These are phyloP conservation scores for Stylosanthes scabra DNA, from an alignment of 331 rosid species.

Conservation along the genomic window DNA sequence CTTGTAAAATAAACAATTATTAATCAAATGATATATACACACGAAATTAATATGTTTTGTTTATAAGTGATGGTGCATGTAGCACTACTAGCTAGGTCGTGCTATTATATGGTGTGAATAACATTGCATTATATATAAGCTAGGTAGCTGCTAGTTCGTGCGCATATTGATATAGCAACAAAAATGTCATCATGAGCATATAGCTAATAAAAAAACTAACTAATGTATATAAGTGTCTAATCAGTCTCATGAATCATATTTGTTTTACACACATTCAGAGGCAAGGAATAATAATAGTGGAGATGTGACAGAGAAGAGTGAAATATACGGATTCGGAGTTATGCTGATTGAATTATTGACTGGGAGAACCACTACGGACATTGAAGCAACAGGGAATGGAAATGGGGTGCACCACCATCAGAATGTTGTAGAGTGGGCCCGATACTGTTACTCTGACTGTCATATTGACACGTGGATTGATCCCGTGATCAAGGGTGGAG, in stretches of 20 bases:
- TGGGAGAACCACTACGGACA: constrained; percentile 68
- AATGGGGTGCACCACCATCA: constrained; percentile 36
- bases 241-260: constrained; percentile 1
- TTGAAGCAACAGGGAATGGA: constrained; percentile 46
- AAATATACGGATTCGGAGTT: constrained; percentile 74
- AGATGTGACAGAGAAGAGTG: constrained; percentile 66
- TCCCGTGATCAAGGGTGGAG: constrained; percentile 52
- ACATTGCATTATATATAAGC: background rate
- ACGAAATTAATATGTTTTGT: background rate
- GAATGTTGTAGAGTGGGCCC: constrained; percentile 86
- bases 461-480: constrained; percentile 81
- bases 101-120: background rate
- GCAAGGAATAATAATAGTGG: constrained; percentile 41
- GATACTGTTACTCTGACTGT: constrained; percentile 77
- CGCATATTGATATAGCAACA: too few species aligned
- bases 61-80: background rate
- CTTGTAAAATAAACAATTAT: background rate
- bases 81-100: background rate
- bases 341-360: constrained; percentile 75
- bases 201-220: background rate
- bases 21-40: background rate
- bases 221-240: background rate
- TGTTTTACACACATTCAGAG: constrained; percentile 43
- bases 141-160: background rate
- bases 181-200: background rate